Conservation (phyloP, 208 protist species). For the Leishmania arabica region DNA sequence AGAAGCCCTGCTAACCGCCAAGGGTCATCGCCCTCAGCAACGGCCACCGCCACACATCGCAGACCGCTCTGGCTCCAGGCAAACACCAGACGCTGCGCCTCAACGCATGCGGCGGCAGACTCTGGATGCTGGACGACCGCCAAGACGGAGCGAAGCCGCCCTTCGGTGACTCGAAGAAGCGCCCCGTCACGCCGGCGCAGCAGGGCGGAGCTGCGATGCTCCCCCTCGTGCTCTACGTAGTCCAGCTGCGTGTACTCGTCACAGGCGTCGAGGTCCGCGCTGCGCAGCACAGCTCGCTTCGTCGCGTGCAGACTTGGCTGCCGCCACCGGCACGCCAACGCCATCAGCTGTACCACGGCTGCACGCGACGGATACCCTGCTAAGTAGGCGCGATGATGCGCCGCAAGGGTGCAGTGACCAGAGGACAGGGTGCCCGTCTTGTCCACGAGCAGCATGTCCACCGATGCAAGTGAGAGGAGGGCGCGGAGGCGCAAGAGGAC, state of each 20-base stretch:
- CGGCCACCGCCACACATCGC: slow-evolving; percentile 54
- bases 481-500: slow-evolving; percentile 88
- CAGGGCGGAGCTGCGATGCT: slow-evolving; percentile 49
- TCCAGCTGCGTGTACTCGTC: slow-evolving; percentile 57
- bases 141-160: slow-evolving; percentile 61
- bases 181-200: slow-evolving; percentile 49
- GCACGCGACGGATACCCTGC: slow-evolving; percentile 36
- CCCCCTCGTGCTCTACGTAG: slow-evolving; percentile 28
- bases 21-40: slow-evolving; percentile 30
- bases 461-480: slow-evolving; percentile 71
- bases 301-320: slow-evolving; percentile 63
- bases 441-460: slow-evolving; percentile 70
- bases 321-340: slow-evolving; percentile 76
- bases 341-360: slow-evolving; percentile 56
- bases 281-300: slow-evolving; percentile 63
- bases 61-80: slow-evolving; percentile 41
- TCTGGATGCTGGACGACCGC: slow-evolving; percentile 34
- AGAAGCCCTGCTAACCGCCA: slow-evolving; percentile 82
- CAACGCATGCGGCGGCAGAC: slow-evolving; percentile 14
- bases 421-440: slow-evolving; percentile 94
- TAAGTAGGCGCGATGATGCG: slow-evolving; percentile 40
- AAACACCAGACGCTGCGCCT: slow-evolving; percentile 18
- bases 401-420: slow-evolving; percentile 73
- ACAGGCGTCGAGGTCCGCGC: slow-evolving; percentile 55
- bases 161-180: slow-evolving; percentile 72